Percentiles rank a stretch among this genome's conserved stretches.
phyloP scores from a whole-genome alignment of 1,139 yeast genomes.

The Fermentozyma sake region DNA sequence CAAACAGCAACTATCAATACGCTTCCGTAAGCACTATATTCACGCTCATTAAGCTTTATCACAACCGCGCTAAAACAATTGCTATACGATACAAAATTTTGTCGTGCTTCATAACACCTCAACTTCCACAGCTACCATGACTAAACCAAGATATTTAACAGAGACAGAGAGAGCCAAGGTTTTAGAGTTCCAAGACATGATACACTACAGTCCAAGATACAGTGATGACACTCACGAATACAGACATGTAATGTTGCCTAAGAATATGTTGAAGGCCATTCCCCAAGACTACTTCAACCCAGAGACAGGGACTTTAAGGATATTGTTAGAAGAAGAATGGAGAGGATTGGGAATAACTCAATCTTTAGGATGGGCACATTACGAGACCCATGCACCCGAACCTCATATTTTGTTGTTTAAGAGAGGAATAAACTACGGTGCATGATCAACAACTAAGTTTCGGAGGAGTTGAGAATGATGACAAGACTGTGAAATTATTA shows the following conservation, averaged over 20 bases:
- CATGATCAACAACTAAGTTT: slow-evolving; percentile 8
- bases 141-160: slow-evolving; percentile 63
- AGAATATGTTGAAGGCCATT: slow-evolving; percentile 88
- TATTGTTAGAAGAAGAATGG: slow-evolving; percentile 95
- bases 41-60: no score
- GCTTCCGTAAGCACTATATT: no score
- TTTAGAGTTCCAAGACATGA: slow-evolving; percentile 87
- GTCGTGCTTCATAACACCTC: no score
- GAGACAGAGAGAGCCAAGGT: slow-evolving; percentile 83
- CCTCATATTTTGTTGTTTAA: slow-evolving; percentile 94
- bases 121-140: no score
- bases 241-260: slow-evolving; percentile 95
- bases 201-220: slow-evolving; percentile 90
- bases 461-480: no score
- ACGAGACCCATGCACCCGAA: slow-evolving; percentile 97
- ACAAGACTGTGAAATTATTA: no score
- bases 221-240: slow-evolving; percentile 84
- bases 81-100: no score
- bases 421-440: slow-evolving; percentile 45
- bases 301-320: slow-evolving; percentile 90
- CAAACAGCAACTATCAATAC: no score
- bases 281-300: slow-evolving; percentile 96
- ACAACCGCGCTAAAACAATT: no score
- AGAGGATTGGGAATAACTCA: slow-evolving; percentile 97
- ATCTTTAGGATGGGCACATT: slow-evolving; percentile 96